Evolutionary conservation across 345 rosid genomes (phyloP).

Genomic region (Cardamine chenopodiifolia): DNA sequence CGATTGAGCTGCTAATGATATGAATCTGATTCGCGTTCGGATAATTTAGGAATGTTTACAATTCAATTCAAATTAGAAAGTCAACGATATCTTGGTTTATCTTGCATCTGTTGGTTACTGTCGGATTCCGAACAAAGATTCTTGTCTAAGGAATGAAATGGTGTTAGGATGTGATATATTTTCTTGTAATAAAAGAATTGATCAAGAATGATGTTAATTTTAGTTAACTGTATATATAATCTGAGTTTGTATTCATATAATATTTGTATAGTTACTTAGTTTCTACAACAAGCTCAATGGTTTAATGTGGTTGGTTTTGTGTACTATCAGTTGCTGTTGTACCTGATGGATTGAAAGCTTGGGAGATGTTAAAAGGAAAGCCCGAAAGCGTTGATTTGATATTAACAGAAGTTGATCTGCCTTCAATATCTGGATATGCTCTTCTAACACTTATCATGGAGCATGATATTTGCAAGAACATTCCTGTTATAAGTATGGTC

Average conservation of each 20-base stretch:
- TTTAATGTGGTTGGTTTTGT: constrained; percentile 3
- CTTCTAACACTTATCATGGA: constrained; percentile 87
- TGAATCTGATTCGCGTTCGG: neutral
- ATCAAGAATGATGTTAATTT: neutral
- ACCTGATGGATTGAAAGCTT: constrained; percentile 92
- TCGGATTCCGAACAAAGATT: neutral
- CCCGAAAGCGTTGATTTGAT: constrained; percentile 71
- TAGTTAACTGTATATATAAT: neutral
- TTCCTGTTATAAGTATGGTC: constrained; percentile 94
- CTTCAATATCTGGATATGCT: constrained; percentile 83
- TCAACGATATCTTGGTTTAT: constrained; percentile 10
- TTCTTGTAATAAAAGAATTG: neutral
- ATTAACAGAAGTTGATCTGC: constrained; percentile 88
- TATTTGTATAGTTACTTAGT: neutral
- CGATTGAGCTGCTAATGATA: constrained; percentile 25
- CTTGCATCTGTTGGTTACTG: neutral
- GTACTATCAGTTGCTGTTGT: constrained; percentile 65
- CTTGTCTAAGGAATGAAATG: constrained; percentile 2
- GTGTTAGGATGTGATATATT: neutral
- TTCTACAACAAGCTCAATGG: constrained; percentile 12
- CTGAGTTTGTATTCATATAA: neutral
- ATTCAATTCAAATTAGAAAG: constrained; percentile 18
- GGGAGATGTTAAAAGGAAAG: constrained; percentile 81
- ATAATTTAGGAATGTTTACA: neutral
- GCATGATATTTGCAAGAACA: constrained; percentile 85